Conservation (phyloP, 805 yeast genomes). For the Vanderwaltozyma tropicalis region DNA sequence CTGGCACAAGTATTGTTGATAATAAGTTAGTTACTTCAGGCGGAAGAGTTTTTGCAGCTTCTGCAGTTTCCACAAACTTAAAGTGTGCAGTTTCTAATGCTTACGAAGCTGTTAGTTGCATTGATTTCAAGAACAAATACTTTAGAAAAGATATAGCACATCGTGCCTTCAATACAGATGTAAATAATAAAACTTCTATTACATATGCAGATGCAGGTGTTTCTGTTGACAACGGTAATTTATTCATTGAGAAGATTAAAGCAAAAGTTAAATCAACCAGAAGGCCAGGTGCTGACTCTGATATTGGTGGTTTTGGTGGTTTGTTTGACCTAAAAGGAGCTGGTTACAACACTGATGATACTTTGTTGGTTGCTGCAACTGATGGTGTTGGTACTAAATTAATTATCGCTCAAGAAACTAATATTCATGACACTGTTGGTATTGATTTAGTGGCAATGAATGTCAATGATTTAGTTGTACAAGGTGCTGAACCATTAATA, state of each 20-base stretch:
- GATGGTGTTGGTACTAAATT: slow-evolving; percentile 99
- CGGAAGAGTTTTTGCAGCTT: slow-evolving; percentile 93
- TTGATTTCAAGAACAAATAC: slow-evolving; percentile 65
- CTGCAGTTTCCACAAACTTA: slow-evolving; percentile 70
- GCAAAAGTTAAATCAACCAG: slow-evolving; percentile 83
- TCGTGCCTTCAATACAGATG: slow-evolving; percentile 61
- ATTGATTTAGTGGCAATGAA: slow-evolving; percentile 98
- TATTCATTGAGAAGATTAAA: slow-evolving; percentile 82
- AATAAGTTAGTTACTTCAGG: slow-evolving; percentile 75
- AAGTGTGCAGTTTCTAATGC: slow-evolving; percentile 78
- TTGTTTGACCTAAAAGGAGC: slow-evolving; percentile 81
- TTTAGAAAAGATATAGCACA: slow-evolving; percentile 92
- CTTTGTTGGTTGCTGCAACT: slow-evolving; percentile 91
- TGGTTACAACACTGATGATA: slow-evolving; percentile 65
- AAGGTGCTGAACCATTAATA: slow-evolving; percentile 96
- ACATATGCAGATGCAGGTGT: slow-evolving; percentile 97
- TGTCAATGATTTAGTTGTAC: slow-evolving; percentile 94
- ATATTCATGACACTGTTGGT: slow-evolving; percentile 94
- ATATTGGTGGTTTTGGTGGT: slow-evolving; percentile 98
- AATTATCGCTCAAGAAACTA: slow-evolving; percentile 81
- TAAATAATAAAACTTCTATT: slow-evolving; percentile 30
- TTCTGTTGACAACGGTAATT: slow-evolving; percentile 91
- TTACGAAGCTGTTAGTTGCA: slow-evolving; percentile 71
- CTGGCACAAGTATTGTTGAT: slow-evolving; percentile 65
- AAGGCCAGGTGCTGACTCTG: slow-evolving; percentile 94